Percentiles rank a stretch among this genome's conserved stretches.
These are phyloP conservation scores for Saccharomyces uvarum DNA, from an alignment of 1,139 yeast genomes.

Conservation along the genomic window DNA sequence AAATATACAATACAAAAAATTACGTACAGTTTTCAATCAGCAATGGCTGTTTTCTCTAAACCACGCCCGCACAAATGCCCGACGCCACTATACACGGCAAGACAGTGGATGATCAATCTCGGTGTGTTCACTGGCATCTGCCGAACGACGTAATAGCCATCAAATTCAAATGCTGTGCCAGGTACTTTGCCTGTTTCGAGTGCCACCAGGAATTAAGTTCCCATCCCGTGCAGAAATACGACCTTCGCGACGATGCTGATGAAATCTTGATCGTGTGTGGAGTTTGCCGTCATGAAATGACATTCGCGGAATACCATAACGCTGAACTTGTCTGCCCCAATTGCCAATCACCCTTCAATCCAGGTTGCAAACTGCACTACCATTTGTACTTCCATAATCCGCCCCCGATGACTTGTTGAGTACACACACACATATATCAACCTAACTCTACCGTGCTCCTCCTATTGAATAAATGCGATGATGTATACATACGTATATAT, in stretches of 20 bases:
- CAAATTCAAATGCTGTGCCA: constrained; percentile 28
- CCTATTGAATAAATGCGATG: not conserved
- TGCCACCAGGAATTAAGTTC: constrained; percentile 23
- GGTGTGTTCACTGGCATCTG: constrained; percentile 32
- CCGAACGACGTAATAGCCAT: constrained; percentile 27
- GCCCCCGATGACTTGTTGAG: not conserved
- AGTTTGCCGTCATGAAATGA: constrained; percentile 22
- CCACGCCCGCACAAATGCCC: not conserved
- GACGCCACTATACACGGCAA: constrained; percentile 12
- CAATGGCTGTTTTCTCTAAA: too few relatives aligned
- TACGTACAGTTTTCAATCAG: not conserved
- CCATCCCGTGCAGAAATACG: constrained; percentile 16
- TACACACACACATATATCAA: not conserved
- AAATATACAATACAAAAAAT: not conserved
- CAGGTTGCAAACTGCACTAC: constrained; percentile 29
- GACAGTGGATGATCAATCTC: constrained; percentile 21
- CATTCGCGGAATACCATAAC: constrained; percentile 20
- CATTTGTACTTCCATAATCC: constrained; percentile 21
- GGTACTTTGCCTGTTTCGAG: constrained; percentile 25
- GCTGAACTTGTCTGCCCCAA: constrained; percentile 14
- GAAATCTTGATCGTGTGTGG: constrained; percentile 26
- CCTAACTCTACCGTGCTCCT: not conserved
- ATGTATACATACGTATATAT: not conserved
- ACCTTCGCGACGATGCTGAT: constrained; percentile 9
- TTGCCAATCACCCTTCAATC: constrained; percentile 25